Conservation (phyloP, 2,329 filamentous ascomycete species). For the Ascochyta rabiei region DNA sequence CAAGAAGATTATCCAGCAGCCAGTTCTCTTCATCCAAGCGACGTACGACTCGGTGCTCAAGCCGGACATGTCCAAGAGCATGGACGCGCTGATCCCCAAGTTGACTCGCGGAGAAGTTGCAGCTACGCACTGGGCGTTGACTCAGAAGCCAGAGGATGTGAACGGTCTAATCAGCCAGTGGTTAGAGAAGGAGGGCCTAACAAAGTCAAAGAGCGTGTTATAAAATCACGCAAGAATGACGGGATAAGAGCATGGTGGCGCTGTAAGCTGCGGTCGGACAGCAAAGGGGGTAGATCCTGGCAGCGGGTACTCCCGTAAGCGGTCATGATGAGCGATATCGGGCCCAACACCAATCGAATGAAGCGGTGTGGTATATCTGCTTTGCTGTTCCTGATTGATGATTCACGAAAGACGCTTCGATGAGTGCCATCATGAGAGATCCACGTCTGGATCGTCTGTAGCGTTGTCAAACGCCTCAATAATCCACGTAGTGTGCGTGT, state of each 20-base stretch:
- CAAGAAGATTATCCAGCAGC: slow-evolving; percentile 43
- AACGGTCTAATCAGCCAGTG: slow-evolving; percentile 74
- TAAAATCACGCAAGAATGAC: slow-evolving; percentile 27
- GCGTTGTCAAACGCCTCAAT: neutral
- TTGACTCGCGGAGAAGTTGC: slow-evolving; percentile 71
- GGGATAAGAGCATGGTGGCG: neutral
- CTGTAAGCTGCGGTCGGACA: neutral
- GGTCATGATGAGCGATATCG: neutral
- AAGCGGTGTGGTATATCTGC: neutral
- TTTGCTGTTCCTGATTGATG: neutral
- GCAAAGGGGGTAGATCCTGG: neutral
- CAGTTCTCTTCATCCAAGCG: slow-evolving; percentile 77
- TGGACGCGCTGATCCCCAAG: slow-evolving; percentile 70
- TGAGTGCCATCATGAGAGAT: neutral
- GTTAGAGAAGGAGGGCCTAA: slow-evolving; percentile 63
- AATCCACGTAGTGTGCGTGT: neutral
- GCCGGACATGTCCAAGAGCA: slow-evolving; percentile 71
- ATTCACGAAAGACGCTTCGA: neutral
- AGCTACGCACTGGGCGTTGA: slow-evolving; percentile 81
- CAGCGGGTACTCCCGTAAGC: neutral
- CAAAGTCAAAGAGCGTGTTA: slow-evolving; percentile 51
- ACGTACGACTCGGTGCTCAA: slow-evolving; percentile 74
- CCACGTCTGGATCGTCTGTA: neutral
- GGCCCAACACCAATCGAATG: neutral
- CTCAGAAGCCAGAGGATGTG: slow-evolving; percentile 71